phyloP scores from a whole-genome alignment of 1,139 yeast genomes.

The Hyphopichia pseudoburtonii region DNA sequence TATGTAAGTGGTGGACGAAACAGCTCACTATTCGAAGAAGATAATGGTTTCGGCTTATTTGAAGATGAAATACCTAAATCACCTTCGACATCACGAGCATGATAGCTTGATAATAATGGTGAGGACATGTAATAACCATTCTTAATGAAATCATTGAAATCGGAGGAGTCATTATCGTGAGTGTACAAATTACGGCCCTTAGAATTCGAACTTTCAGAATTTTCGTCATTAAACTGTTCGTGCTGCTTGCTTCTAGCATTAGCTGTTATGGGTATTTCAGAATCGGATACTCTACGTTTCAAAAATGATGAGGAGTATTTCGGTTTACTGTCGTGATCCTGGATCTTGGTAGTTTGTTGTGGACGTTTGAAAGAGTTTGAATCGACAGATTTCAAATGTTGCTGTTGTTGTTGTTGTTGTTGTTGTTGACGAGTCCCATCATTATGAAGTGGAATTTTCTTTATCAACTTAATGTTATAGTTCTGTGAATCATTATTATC shows the following conservation, averaged over 20 bases:
- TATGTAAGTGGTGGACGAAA: not conserved
- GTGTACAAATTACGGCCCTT: constrained; percentile 6
- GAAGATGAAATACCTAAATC: not conserved
- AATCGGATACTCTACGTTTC: constrained; percentile 36
- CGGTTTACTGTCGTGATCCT: constrained; percentile 28
- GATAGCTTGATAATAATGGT: constrained; percentile 32
- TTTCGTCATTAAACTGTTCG: too few relatives aligned
- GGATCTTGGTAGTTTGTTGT: constrained; percentile 10
- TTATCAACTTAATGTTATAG: constrained; percentile 53
- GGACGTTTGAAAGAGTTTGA: not conserved
- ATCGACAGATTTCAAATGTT: not conserved
- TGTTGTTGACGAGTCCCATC: not conserved
- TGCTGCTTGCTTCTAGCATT: constrained; percentile 1
- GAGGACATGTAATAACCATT: constrained; percentile 41
- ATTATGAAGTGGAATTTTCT: constrained; percentile 11
- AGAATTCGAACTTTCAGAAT: not conserved
- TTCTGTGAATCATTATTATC: constrained; percentile 67
- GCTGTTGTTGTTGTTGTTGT: not conserved
- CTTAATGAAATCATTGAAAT: constrained; percentile 30
- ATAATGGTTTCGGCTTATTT: too few relatives aligned
- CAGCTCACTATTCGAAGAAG: too few relatives aligned
- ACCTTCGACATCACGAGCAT: constrained; percentile 7
- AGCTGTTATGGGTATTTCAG: constrained; percentile 11
- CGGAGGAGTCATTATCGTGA: constrained; percentile 12
- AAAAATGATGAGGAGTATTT: constrained; percentile 41